phyloP scores from a whole-genome alignment of 2,329 filamentous ascomycete species.

The Fonsecaea nubica region DNA sequence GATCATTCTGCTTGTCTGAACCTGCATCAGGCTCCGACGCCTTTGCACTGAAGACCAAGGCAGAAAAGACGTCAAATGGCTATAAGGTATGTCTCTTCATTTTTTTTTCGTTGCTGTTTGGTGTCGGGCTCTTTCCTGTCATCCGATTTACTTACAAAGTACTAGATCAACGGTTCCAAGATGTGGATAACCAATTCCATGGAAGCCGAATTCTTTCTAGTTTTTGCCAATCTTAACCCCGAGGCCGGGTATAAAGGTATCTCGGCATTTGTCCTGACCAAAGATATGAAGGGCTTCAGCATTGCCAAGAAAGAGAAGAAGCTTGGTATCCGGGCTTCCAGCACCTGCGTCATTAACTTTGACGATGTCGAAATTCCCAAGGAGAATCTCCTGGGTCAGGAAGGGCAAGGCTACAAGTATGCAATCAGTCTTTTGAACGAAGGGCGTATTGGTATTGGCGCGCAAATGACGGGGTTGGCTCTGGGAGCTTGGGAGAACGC shows the following conservation, averaged over 20 bases:
- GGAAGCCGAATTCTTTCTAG: conserved; percentile 94
- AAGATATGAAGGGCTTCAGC: conserved; percentile 83
- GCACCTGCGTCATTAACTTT: conserved; percentile 96
- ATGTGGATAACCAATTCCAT: conserved; percentile 99
- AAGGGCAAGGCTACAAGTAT: conserved; percentile 96
- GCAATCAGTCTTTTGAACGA: conserved; percentile 94
- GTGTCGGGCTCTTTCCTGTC: neutral
- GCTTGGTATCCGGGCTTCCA: conserved; percentile 92
- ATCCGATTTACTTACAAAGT: conserved; percentile 11
- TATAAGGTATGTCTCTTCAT: conserved; percentile 56
- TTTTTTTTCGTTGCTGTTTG: neutral
- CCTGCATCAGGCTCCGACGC: conserved; percentile 93
- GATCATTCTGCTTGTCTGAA: conserved; percentile 91
- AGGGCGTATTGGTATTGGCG: conserved; percentile 95
- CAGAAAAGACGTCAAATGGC: conserved; percentile 78
- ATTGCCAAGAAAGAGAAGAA: conserved; percentile 99
- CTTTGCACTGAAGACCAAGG: conserved; percentile 91
- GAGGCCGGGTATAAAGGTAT: conserved; percentile 96
- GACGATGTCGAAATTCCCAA: conserved; percentile 92
- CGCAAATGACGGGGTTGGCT: conserved; percentile 97
- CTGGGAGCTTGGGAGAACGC: conserved; percentile 96
- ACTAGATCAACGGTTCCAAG: conserved; percentile 83
- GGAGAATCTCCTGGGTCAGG: conserved; percentile 84
- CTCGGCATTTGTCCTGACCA: conserved; percentile 93
- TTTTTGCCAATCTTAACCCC: conserved; percentile 94